phyloP scores from a whole-genome alignment of 116 monocot genomes.

The Phalaenopsis hybrid region DNA sequence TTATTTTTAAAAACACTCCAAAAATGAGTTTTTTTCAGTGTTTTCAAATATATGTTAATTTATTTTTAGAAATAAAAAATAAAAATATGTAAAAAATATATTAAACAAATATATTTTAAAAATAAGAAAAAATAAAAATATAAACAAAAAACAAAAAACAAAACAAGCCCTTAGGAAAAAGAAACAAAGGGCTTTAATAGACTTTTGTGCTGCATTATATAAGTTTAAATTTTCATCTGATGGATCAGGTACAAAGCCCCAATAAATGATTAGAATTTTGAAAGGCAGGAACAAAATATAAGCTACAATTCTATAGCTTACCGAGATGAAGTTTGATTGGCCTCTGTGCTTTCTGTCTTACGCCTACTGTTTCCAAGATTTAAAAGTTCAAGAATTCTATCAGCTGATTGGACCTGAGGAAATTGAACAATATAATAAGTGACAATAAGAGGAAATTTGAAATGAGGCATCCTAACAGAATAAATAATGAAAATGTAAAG shows the following conservation, averaged over 20 bases:
- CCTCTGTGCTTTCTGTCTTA: slow-evolving; percentile 98
- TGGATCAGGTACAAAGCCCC: neutral
- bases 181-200: neutral
- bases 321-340: slow-evolving; percentile 96
- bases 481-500: neutral
- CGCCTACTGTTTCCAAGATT: slow-evolving; percentile 94
- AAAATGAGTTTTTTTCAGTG: too few relatives aligned
- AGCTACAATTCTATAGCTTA: slow-evolving; percentile 15
- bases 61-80: too few relatives aligned
- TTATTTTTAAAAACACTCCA: too few relatives aligned
- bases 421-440: slow-evolving; percentile 9
- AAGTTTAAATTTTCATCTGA: neutral
- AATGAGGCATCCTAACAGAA: neutral
- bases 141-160: too few relatives aligned
- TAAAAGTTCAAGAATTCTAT: slow-evolving; percentile 94
- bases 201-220: neutral
- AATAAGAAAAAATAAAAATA: too few relatives aligned
- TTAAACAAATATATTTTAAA: too few relatives aligned
- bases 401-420: slow-evolving; percentile 88
- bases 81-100: too few relatives aligned
- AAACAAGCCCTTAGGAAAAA: neutral
- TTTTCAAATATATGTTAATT: too few relatives aligned
- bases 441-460: neutral
- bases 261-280: neutral
- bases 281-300: slow-evolving; percentile 1